Evolutionary conservation across 805 yeast species (phyloP).

Genomic region (Lipomyces spencermartinsiae): DNA sequence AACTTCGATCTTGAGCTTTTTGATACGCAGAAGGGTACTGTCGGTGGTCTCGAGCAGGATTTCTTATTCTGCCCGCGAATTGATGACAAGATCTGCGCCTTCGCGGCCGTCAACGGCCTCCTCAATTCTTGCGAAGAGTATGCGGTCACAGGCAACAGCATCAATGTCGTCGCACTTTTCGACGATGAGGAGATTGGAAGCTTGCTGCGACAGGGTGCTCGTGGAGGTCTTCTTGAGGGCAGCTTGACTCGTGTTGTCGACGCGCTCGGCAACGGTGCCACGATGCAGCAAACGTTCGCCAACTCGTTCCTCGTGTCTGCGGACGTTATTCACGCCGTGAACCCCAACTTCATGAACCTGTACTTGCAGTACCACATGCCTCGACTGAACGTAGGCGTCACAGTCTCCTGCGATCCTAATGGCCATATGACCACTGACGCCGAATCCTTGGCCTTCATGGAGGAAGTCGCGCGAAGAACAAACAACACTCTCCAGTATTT

Average conservation of each 20-base stretch:
- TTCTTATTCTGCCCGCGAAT: slow-evolving; percentile 82
- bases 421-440: slow-evolving; percentile 86
- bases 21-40: slow-evolving; percentile 78
- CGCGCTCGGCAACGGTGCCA: slow-evolving; percentile 44
- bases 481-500: slow-evolving; percentile 74
- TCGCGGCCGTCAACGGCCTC: slow-evolving; percentile 68
- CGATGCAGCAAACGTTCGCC: slow-evolving; percentile 52
- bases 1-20: slow-evolving; percentile 79
- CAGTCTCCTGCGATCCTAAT: slow-evolving; percentile 75
- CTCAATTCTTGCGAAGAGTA: slow-evolving; percentile 52
- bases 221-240: slow-evolving; percentile 73
- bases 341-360: slow-evolving; percentile 66
- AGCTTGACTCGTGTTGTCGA: slow-evolving; percentile 57
- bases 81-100: slow-evolving; percentile 84
- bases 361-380: slow-evolving; percentile 83
- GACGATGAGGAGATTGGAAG: slow-evolving; percentile 89
- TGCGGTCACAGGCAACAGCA: slow-evolving; percentile 43
- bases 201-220: slow-evolving; percentile 79
- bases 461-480: slow-evolving; percentile 69
- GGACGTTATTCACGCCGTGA: slow-evolving; percentile 80
- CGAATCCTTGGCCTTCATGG: slow-evolving; percentile 70
- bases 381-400: slow-evolving; percentile 75
- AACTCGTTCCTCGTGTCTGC: slow-evolving; percentile 82
- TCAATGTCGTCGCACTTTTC: slow-evolving; percentile 65
- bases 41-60: slow-evolving; percentile 80